Conservation (phyloP, 176 grass and related monocot genomes). For the Paspalum notatum region DNA sequence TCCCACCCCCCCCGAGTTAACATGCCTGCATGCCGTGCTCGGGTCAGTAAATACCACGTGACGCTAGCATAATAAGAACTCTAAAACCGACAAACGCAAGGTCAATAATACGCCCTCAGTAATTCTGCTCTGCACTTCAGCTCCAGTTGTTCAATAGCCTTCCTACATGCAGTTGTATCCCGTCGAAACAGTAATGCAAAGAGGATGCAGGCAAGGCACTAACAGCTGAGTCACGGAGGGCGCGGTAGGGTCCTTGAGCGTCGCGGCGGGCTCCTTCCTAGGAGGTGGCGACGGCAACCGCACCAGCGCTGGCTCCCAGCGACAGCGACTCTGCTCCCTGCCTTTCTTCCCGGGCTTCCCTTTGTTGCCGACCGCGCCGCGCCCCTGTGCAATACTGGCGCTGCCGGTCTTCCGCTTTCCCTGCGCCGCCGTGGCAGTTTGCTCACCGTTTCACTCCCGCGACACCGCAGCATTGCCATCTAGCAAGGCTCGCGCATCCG, state of each 20-base stretch:
- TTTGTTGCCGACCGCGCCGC: no score
- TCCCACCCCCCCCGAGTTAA: not conserved
- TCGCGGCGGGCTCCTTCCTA: conserved; percentile 68
- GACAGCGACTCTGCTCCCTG: conserved; percentile 41
- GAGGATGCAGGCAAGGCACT: conserved; percentile 22
- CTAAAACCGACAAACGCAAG: not conserved
- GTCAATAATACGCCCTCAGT: not conserved
- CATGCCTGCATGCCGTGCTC: not conserved
- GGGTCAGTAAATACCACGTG: not conserved
- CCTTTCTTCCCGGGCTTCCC: no score
- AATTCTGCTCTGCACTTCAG: not conserved
- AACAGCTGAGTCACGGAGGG: conserved; percentile 76
- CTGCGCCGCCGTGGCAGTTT: no score
- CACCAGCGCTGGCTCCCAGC: conserved; percentile 49
- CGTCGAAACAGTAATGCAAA: conserved; percentile 23
- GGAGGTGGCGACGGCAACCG: conserved; percentile 50
- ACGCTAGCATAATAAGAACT: conserved; percentile 14
- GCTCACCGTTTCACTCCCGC: no score
- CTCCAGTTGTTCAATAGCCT: not conserved
- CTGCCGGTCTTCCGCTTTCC: no score
- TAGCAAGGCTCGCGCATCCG: no score
- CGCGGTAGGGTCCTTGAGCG: conserved; percentile 74
- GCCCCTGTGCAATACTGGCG: no score
- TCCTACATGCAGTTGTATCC: conserved; percentile 18
- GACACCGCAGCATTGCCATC: no score